Base-by-base conservation (phyloP, 2,329 filamentous ascomycete genomes). In the Knoxdaviesia capensis region DNA sequence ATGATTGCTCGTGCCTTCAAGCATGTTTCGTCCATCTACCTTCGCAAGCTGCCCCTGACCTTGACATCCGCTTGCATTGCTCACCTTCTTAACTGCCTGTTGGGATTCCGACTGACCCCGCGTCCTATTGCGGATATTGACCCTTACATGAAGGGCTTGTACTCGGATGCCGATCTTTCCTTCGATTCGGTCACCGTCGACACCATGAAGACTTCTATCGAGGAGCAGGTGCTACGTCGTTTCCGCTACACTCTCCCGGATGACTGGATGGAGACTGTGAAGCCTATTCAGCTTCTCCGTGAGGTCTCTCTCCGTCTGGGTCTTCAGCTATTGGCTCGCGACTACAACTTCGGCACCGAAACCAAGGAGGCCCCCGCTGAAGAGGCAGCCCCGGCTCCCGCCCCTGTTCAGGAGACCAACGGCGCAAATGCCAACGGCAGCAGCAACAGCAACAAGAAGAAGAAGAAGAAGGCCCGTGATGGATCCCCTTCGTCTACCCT, bases 1-100 rank as follows among this genome's bases (percentile, higher is more conserved):
- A 96, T 96, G 80, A 72, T 96, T 49, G 72, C 83, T n/a, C 77
- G 90, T 64, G 77, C 82, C 5, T 94, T 96, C 71, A 98, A 98
- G 71, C 88, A 98, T 60, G 68, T 90, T 48, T 72, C 80, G 44
- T 78, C 84, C 56, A 71, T 71, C 51, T 82, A 92, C 57, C 67
- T 98, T 47, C 78, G 80, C 48, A 74, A 81, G 47, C 62, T 94
- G 20, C 84, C 90, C 28, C 69, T 80, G 48, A 76, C 83, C 9
- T 78, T 96, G 47, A 77, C 80, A n/a, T 71, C 83, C 40, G 67
- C 82, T 45, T 88, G 82, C 56, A 64, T 88, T 46, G 69, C 87
- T 6, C 90, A 98, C 56, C 67, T 98, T 41, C 69, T 98, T 50
- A 98, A 98, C 66, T 98, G 90, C 59, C 67, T 98, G 36, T 67